A percentile compares a stretch with the other conserved stretches of the same genome.
Conservation (phyloP, 2,329 filamentous ascomycete species). For the Aspergillus melleus region DNA sequence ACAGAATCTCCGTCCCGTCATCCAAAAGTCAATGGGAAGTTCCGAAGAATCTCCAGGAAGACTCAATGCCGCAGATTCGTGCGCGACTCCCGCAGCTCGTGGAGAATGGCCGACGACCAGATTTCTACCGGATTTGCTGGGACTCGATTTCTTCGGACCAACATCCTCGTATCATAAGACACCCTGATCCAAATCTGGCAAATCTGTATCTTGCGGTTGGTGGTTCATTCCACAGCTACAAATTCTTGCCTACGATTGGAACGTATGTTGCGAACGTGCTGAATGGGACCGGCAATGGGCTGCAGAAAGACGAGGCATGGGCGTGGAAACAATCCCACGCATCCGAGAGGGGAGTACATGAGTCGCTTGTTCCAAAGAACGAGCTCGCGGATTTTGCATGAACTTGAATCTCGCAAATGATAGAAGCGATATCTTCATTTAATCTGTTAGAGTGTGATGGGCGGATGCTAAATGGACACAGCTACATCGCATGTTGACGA, state of each 20-base stretch:
- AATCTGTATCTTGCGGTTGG: conserved; percentile 62
- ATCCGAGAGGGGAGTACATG: conserved; percentile 28
- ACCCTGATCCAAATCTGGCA: conserved; percentile 50
- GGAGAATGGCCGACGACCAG: conserved; percentile 31
- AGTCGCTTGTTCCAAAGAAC: conserved; percentile 25
- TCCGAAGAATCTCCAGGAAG: conserved; percentile 43
- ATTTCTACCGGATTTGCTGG: conserved; percentile 55
- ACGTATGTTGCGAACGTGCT: conserved; percentile 50
- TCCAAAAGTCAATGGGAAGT: conserved; percentile 48
- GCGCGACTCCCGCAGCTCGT: conserved; percentile 31
- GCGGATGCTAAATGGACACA: too few species aligned
- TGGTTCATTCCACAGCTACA: conserved; percentile 66
- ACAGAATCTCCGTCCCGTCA: conserved; percentile 53
- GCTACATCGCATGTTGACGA: too few species aligned
- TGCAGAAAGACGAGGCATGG: conserved; percentile 34
- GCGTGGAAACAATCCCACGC: conserved; percentile 19
- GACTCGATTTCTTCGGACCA: conserved; percentile 63
- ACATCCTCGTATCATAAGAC: conserved; percentile 59
- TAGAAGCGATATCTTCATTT: neutral
- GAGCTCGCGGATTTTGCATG: conserved; percentile 24
- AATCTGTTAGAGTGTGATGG: neutral
- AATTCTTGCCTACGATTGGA: conserved; percentile 64
- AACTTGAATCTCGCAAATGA: neutral
- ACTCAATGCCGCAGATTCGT: conserved; percentile 33
- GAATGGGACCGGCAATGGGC: conserved; percentile 45